Conservation (phyloP, 192 early-diverging fungal species). For the Gryganskiella cystojenkinii region DNA sequence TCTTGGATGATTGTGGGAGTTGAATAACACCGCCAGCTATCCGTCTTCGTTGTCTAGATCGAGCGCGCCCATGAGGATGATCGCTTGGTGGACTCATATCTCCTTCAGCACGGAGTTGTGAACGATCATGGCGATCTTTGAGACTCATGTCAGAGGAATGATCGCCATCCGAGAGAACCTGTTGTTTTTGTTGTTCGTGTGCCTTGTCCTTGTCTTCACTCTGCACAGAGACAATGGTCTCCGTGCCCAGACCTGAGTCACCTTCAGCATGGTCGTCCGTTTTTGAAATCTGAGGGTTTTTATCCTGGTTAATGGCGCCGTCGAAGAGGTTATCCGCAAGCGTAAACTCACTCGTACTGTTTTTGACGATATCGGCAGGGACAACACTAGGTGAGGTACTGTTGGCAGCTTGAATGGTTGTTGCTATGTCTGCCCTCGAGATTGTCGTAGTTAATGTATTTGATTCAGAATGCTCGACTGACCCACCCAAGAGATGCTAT, state of each 20-base stretch:
- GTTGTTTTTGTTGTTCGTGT: no score
- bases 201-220: no score
- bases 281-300: no score
- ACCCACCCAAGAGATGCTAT: no score
- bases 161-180: neutral
- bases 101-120: neutral
- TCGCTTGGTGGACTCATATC: constrained; percentile 14
- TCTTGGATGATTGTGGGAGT: constrained; percentile 6
- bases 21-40: constrained; percentile 42
- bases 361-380: neutral
- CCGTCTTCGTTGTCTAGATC: constrained; percentile 20
- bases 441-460: constrained; percentile 3
- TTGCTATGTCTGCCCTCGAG: constrained; percentile 5
- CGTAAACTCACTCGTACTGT: neutral
- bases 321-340: constrained; percentile 16
- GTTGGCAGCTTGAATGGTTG: neutral
- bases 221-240: no score
- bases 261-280: no score
- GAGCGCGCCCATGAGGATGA: neutral
- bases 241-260: no score
- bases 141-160: neutral
- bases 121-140: neutral
- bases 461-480: constrained; percentile 20
- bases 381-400: neutral
- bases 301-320: neutral